phyloP scores from a whole-genome alignment of 2,329 filamentous ascomycete species.

The Botrytis deweyae region DNA sequence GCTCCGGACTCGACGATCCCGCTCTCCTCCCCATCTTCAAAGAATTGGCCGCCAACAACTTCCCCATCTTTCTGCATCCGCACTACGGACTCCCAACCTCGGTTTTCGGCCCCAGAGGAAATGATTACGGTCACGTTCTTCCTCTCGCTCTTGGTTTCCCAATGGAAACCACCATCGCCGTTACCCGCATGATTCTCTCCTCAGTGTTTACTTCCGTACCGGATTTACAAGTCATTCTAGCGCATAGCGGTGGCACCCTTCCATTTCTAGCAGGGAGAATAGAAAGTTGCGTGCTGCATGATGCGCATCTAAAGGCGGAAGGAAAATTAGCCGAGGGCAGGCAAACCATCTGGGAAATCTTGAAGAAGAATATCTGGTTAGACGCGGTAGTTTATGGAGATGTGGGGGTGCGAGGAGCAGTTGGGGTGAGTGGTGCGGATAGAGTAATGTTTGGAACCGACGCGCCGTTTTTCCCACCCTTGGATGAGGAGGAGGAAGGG shows the following conservation, averaged over 20 bases:
- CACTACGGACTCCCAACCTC: constrained; percentile 83
- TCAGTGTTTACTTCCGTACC: constrained; percentile 79
- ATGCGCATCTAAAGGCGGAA: constrained; percentile 68
- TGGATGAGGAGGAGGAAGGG: constrained; percentile 57
- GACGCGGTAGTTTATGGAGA: constrained; percentile 84
- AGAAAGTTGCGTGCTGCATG: constrained; percentile 83
- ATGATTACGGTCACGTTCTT: constrained; percentile 81
- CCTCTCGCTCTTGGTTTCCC: constrained; percentile 85
- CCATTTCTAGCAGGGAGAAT: constrained; percentile 87
- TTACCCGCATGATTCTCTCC: constrained; percentile 82
- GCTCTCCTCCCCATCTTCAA: constrained; percentile 69
- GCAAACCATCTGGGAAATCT: constrained; percentile 60
- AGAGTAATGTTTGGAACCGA: constrained; percentile 79
- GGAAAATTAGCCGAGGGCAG: constrained; percentile 53
- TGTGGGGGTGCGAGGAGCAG: constrained; percentile 68
- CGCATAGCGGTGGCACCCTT: constrained; percentile 84
- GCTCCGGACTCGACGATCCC: constrained; percentile 76
- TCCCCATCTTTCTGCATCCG: constrained; percentile 82
- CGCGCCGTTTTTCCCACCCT: constrained; percentile 81
- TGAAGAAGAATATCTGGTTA: constrained; percentile 77
- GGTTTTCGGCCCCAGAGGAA: constrained; percentile 72
- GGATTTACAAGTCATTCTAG: constrained; percentile 70
- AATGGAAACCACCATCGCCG: constrained; percentile 88
- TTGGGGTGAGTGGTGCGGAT: constrained; percentile 66
- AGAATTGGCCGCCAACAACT: constrained; percentile 61